Evolutionary conservation across 1,139 yeast genomes (phyloP).

Genomic region (Saccharomyces pastorianus): DNA sequence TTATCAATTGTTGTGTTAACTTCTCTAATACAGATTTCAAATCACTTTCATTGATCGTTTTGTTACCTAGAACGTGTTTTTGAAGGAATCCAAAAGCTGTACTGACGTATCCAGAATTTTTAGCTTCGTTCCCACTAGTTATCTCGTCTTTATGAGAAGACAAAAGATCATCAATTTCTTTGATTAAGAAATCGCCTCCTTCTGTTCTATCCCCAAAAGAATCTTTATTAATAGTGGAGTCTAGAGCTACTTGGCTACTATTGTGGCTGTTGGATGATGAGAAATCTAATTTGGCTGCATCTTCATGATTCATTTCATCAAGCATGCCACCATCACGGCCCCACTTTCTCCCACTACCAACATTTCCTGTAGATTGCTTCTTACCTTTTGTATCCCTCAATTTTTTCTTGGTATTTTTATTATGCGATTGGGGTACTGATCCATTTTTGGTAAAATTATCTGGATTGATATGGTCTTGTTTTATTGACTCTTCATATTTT

Average conservation of each 20-base stretch:
- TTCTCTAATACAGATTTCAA: conserved; percentile 46
- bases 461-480: conserved; percentile 4
- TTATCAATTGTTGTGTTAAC: conserved; percentile 44
- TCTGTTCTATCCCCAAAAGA: conserved; percentile 38
- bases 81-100: conserved; percentile 46
- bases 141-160: conserved; percentile 28
- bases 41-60: conserved; percentile 46
- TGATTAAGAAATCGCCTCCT: conserved; percentile 29
- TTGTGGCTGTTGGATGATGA: conserved; percentile 30
- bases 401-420: conserved; percentile 6
- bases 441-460: conserved; percentile 2
- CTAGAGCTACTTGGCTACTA: conserved; percentile 16
- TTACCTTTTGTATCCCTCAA: conserved; percentile 10
- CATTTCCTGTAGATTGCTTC: conserved; percentile 7
- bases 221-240: conserved; percentile 34
- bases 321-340: conserved; percentile 40
- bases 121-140: conserved; percentile 29
- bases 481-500: conserved; percentile 28
- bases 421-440: conserved; percentile 4
- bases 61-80: conserved; percentile 54
- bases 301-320: conserved; percentile 35
- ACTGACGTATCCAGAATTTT: conserved; percentile 21
- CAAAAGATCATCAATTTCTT: conserved; percentile 29
- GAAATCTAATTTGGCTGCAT: conserved; percentile 39
- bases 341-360: conserved; percentile 35